Evolutionary conservation across 1,284 basidiomycete genomes (phyloP), one percentile per base, ranked within the genome.

Genomic region (Sporisorium reilianum): DNA sequence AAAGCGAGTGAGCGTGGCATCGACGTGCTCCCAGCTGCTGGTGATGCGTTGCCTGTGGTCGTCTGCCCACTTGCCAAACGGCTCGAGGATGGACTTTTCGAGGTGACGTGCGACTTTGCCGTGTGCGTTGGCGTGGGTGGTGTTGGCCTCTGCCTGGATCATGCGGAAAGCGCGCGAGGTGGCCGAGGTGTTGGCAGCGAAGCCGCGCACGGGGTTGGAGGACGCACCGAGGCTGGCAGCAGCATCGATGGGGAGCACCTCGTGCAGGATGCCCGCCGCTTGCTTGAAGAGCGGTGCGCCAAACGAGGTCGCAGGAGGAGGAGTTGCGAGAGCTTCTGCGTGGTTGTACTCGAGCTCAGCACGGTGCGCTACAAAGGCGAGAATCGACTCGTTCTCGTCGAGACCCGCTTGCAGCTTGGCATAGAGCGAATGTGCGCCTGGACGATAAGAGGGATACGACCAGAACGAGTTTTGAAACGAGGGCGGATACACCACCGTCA

Each of bases 381-480:
- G 67, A 14, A 84, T 64, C n/a, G 71, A 61, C 22, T 77, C 58
- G 64, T 82, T 76, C 49, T 83, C 81, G 49, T 84, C 80, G 26
- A 83, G 65, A 30, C 82, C 82, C 3, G 75, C 71, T 46, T 84
- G 82, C 3, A 84, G 70, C 44, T 69, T 66, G 18, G 75, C 38
- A 51, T 81, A 84, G 23, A 83, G 74, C 11, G 64, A 64, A 18
- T 72, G 58, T 1, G 75, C 77, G 9, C 80, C 80, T 32, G 63
- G 62, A 36, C 82, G 71, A 50, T 84, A 84, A n/a, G 77, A 74
- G 11, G 82, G 80, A 46, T 61, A 53, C 10, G 82, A 75, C 82
- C 82, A 84, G 62, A 83, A 84, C 32, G 78, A 81, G 56, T 76
- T 78, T 7, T 65, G 48, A 53, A 84, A 81, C 1, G 70, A 72